phyloP scores from a whole-genome alignment of 148 eudicot species.

The Euryodendron excelsum region DNA sequence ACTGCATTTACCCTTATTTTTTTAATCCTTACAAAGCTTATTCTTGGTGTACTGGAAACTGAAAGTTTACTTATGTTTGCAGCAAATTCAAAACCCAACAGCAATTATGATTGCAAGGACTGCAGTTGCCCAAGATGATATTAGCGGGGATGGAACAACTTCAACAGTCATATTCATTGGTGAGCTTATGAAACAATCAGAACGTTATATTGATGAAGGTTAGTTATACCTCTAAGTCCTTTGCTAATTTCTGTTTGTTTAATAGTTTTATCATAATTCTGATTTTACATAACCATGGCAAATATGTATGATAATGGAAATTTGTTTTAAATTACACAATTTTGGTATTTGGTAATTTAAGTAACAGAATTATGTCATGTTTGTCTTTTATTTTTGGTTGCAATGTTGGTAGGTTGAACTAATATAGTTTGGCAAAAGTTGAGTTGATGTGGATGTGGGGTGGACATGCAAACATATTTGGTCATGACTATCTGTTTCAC shows the following conservation, averaged over 20 bases:
- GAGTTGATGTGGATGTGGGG: neutral
- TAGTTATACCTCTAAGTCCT: neutral
- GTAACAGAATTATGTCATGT: neutral
- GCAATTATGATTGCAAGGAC: conserved; percentile 99
- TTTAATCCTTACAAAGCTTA: neutral
- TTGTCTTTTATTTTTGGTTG: neutral
- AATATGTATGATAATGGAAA: neutral
- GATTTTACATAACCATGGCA: neutral
- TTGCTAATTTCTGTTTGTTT: neutral
- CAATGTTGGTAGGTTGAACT: neutral
- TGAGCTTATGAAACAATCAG: conserved; percentile 98
- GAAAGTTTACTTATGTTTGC: conserved; percentile 20
- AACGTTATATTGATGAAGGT: conserved; percentile 97
- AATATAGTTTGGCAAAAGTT: neutral
- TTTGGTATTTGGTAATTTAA: neutral
- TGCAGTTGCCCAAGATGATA: conserved; percentile 99
- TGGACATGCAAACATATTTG: neutral
- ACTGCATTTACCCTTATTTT: neutral
- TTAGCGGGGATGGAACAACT: conserved; percentile 96
- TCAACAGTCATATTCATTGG: conserved; percentile 97
- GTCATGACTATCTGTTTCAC: neutral
- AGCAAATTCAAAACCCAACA: conserved; percentile 99
- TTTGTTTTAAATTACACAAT: neutral
- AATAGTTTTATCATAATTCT: neutral
- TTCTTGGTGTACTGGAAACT: neutral